phyloP scores from a whole-genome alignment of 2,329 filamentous ascomycete species.

The Colletotrichum zoysiae region DNA sequence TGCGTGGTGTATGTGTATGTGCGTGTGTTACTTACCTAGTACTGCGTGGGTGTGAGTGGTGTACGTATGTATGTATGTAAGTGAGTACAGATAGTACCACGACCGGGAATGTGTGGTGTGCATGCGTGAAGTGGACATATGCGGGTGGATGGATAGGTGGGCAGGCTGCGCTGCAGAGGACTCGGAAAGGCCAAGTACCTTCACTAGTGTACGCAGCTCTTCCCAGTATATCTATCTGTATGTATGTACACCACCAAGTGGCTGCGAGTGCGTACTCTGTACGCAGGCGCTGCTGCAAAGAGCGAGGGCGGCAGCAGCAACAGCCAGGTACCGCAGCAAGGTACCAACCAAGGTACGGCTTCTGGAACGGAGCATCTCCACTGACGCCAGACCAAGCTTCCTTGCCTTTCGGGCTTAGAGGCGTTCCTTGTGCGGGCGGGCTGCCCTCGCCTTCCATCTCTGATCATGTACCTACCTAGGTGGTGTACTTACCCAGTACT shows the following conservation, averaged over 20 bases:
- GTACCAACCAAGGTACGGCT: slow-evolving; percentile 6
- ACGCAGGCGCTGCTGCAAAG: neutral
- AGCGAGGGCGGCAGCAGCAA: neutral
- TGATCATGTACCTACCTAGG: neutral
- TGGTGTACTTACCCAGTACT: neutral
- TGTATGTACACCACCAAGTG: neutral
- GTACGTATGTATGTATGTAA: neutral
- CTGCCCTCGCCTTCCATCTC: slow-evolving; percentile 14
- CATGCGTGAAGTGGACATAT: slow-evolving; percentile 6
- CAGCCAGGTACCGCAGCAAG: slow-evolving; percentile 4
- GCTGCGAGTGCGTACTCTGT: too few species aligned
- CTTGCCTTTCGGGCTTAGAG: slow-evolving; percentile 10
- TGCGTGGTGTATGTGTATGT: neutral
- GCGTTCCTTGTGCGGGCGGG: neutral
- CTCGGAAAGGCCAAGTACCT: neutral
- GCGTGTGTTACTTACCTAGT: neutral
- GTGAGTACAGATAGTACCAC: neutral
- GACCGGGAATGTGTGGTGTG: slow-evolving; percentile 28
- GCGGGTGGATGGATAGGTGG: neutral
- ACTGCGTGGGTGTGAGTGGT: slow-evolving; percentile 9
- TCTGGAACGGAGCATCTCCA: neutral
- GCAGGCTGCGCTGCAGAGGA: neutral
- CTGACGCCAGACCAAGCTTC: slow-evolving; percentile 13
- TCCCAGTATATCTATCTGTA: neutral
- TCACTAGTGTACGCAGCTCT: too few species aligned